Conservation (phyloP, 768 basidiomycete species). For the Sporobolomyces pararoseus region DNA sequence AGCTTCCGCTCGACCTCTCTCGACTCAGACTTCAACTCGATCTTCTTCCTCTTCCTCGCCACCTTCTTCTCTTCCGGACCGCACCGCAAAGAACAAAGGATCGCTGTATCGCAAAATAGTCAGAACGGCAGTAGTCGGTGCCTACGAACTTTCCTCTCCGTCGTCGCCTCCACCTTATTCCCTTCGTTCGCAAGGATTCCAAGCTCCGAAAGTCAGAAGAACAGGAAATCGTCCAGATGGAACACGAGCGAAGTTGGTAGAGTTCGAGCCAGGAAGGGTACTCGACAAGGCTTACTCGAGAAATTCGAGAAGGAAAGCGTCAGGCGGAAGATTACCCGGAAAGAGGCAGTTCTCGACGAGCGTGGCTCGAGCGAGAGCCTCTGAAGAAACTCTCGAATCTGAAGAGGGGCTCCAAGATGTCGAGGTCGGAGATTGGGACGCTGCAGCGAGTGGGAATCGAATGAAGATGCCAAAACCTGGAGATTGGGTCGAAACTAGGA, state of each 20-base stretch:
- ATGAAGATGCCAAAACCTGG: not conserved
- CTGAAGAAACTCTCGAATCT: not conserved
- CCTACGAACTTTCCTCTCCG: constrained; percentile 1
- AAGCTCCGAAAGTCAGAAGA: not conserved
- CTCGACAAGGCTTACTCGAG: not conserved
- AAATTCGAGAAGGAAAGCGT: not conserved
- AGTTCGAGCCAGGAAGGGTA: not conserved
- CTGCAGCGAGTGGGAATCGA: not conserved
- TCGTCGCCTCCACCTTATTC: not conserved
- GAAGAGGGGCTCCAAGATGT: not conserved
- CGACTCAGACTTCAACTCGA: not conserved
- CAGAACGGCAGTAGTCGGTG: constrained; percentile 10
- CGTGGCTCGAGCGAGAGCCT: not conserved
- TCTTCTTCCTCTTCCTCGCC: not conserved
- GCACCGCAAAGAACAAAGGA: not conserved
- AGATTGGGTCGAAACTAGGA: constrained; percentile 22
- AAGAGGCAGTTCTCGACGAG: constrained; percentile 1
- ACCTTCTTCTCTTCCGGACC: not conserved
- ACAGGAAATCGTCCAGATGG: not conserved
- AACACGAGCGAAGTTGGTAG: constrained; percentile 5
- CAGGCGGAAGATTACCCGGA: not conserved
- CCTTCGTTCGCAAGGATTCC: not conserved
- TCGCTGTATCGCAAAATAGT: constrained; percentile 3
- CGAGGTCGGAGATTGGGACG: constrained; percentile 17
- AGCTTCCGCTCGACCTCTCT: not conserved